Conservation (phyloP, 2,329 filamentous ascomycete species). For the Hypoxylon sp. region DNA sequence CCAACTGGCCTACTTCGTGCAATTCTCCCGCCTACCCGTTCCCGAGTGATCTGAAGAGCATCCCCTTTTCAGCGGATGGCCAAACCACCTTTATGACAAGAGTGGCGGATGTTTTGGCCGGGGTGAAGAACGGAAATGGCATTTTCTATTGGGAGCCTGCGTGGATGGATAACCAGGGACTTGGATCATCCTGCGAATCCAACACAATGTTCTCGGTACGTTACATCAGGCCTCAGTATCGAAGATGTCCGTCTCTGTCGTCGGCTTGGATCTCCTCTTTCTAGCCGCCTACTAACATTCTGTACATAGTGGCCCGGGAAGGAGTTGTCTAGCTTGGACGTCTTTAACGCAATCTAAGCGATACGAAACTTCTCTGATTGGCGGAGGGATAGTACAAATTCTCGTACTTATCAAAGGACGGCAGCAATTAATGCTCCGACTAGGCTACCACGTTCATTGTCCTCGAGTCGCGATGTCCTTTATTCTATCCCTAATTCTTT, state of each 20-base stretch:
- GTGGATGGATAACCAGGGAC: constrained; percentile 73
- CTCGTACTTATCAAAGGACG: constrained; percentile 25
- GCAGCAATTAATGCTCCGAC: constrained; percentile 16
- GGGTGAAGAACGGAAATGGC: constrained; percentile 66
- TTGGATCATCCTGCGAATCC: constrained; percentile 74
- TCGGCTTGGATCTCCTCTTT: too few species aligned
- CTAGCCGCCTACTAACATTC: constrained; percentile 5
- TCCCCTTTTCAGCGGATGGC: constrained; percentile 73
- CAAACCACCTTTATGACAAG: constrained; percentile 72
- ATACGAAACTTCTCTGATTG: background rate
- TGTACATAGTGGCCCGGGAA: constrained; percentile 58
- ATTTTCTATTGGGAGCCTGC: constrained; percentile 82
- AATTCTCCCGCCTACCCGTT: constrained; percentile 69
- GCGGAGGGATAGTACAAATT: constrained; percentile 1
- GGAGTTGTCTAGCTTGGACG: constrained; percentile 68
- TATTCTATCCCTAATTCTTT: constrained; percentile 30
- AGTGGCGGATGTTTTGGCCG: constrained; percentile 68
- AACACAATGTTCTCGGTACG: constrained; percentile 69
- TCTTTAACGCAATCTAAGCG: constrained; percentile 64
- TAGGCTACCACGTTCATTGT: constrained; percentile 17
- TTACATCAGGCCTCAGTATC: background rate
- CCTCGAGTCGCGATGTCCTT: constrained; percentile 20
- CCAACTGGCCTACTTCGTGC: constrained; percentile 76
- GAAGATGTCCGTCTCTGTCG: background rate
- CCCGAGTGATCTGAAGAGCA: constrained; percentile 68